Base-by-base conservation (phyloP, 805 yeast species). In the Peterozyma xylosa region DNA sequence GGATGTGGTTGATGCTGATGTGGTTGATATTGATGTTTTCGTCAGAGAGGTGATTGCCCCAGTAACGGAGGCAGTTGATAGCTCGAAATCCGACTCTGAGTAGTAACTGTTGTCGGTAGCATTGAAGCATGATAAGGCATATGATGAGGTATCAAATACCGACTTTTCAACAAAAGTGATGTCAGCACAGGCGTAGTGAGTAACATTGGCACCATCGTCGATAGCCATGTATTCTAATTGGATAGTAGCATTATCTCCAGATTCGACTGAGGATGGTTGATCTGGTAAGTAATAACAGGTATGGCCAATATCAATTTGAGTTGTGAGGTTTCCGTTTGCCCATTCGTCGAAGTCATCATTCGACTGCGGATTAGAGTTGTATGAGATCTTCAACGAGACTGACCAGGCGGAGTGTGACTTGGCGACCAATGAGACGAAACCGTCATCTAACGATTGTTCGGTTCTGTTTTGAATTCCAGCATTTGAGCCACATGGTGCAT, bases 131-230 rank as follows among this genome's bases (percentile, higher is more conserved):
- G 62, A 50, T 29, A 57, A 47, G 9, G 73, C 67, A 37, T 42
- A 52, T 33, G 55, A 57, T 9, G 69, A 46, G 32, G 58, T 53
- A 39, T 64, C 58, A 50, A 68, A 67, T 33, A 66, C 71, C 7
- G 59, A 53, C 45, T 62, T 67, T 52, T 66, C 71, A 42, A 70
- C 74, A 47, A 67, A 70, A n/a, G 40, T 50, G 47, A 70, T 50
- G 49, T 70, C 76, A 29, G 76, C 62, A 57, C 75, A 70, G 37
- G 70, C 71, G 50, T 66, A 70, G 53, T 61, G 73, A 15, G 74
- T 68, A 39, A 63, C 58, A 48, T 70, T 70, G 18, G 48, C 38
- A 13, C 53, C 46, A 21, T 60, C 64, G 43, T 68, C 73, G n/a
- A 62, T 39, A 48, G 74, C 74, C 71, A 57, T 67, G 55, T 70